These are phyloP conservation scores for Sungouiella thailandica DNA, from an alignment of 805 yeast genomes.

Conservation along the genomic window DNA sequence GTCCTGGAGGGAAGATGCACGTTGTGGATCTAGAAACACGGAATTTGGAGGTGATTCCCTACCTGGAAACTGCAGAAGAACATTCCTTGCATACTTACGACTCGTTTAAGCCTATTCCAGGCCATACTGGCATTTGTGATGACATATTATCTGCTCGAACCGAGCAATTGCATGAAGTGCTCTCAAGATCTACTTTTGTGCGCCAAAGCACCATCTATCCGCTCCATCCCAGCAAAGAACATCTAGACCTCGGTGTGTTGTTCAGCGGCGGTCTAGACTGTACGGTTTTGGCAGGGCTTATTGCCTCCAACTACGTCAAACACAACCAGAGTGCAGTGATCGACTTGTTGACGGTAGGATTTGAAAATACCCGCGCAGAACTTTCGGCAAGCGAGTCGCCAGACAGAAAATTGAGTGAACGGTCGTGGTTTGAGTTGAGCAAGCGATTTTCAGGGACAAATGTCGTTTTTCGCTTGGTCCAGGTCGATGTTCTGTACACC, in stretches of 20 bases:
- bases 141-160: neutral
- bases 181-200: conserved; percentile 38
- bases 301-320: conserved; percentile 11
- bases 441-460: conserved; percentile 30
- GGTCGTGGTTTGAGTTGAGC: conserved; percentile 53
- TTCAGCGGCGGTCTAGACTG: conserved; percentile 98
- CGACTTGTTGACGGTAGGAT: conserved; percentile 88
- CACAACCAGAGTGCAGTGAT: conserved; percentile 24
- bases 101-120: neutral
- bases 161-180: conserved; percentile 12
- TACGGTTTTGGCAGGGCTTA: conserved; percentile 64
- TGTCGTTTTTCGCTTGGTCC: conserved; percentile 48
- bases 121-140: too few species aligned
- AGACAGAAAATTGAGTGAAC: conserved; percentile 71
- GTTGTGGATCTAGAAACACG: conserved; percentile 27
- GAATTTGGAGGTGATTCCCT: conserved; percentile 1
- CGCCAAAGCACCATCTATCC: conserved; percentile 64
- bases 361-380: conserved; percentile 80
- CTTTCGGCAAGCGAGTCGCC: conserved; percentile 65
- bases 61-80: too few species aligned
- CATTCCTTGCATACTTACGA: too few species aligned
- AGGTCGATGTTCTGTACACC: conserved; percentile 68
- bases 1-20: conserved; percentile 49
- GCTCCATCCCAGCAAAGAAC: conserved; percentile 26
- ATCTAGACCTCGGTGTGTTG: conserved; percentile 48